Evolutionary conservation across 2,329 filamentous ascomycete genomes (phyloP).

Genomic region (Dryadomyces quercivorus): DNA sequence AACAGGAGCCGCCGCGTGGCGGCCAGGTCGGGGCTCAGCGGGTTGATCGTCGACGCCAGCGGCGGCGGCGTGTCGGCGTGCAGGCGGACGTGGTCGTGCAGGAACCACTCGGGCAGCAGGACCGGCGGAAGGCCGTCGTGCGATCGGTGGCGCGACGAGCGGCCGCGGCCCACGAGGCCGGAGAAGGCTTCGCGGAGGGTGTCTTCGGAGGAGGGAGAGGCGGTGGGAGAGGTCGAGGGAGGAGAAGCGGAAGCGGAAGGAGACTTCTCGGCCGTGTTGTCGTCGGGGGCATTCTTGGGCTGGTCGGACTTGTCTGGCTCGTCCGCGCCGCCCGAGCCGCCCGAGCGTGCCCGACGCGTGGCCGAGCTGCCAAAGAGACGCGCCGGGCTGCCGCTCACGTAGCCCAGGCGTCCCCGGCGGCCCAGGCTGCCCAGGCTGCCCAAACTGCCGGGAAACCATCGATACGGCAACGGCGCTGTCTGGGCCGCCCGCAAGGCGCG

Average conservation of each 20-base stretch:
- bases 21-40: constrained; percentile 11
- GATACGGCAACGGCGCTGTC: constrained; percentile 2
- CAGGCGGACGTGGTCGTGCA: constrained; percentile 35
- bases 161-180: neutral
- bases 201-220: neutral
- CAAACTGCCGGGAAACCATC: neutral
- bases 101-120: constrained; percentile 44
- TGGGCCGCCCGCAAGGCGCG: constrained; percentile 14
- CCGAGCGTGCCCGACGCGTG: no score
- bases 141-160: neutral
- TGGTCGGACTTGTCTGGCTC: no score
- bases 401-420: no score
- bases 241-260: no score
- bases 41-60: neutral
- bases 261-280: neutral
- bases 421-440: no score
- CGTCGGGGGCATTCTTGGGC: no score
- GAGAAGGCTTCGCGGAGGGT: neutral
- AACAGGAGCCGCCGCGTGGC: constrained; percentile 8
- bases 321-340: no score
- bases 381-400: no score
- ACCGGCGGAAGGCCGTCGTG: constrained; percentile 28
- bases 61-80: neutral
- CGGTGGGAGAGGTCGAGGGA: no score
- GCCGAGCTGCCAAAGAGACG: no score